Base-by-base conservation (phyloP, 768 basidiomycete species). In the Xerocomellus intermedius region DNA sequence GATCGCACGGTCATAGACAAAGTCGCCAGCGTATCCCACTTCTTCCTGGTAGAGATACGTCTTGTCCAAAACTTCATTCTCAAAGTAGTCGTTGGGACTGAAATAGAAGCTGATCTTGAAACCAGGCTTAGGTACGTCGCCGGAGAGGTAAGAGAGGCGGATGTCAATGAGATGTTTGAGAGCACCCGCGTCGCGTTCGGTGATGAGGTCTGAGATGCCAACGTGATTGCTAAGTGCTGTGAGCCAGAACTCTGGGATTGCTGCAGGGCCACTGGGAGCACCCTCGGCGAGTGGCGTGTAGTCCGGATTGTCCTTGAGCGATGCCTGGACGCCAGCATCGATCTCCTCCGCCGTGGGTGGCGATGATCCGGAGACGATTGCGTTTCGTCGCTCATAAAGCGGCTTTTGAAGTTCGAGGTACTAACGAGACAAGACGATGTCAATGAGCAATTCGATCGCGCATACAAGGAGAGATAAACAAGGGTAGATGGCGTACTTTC, bases 191-290 rank as follows among this genome's bases (percentile, higher is more conserved):
- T 99, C 96, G 52, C 90, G 87, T 64, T 98, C 94, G 24, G 92
- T 96, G 77, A 98, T 92, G 68, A 94, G 79, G 19, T 95, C 94
- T 41, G 81, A 79, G 52, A 98, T 79, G 47, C 84, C 91, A 51
- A 88, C 73, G 71, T 98, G 94, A 74, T 97, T 98, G 61, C 90
- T 85, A 50, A 98, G 80, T 3, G 94, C 93, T 1, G 97, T 98
- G 64, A 97, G 85, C 96, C 96, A 99, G 82, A 99, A 99, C 65
- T 96, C 89, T 48, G 95, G 92, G 62, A 99, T 91, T 49, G 66
- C 63, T 44, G 47, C 78, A 58, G 64, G 70, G 36, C 75, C 73
- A 14, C 72, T 74, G 2, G 78, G 67, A 33, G 72, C 65, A 54
- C 81, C 84, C 56, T 77, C 79, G 50, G 84, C 75, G 14, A 92